phyloP scores from a whole-genome alignment of 495 filamentous ascomycete genomes.

The Daldinia grandis region DNA sequence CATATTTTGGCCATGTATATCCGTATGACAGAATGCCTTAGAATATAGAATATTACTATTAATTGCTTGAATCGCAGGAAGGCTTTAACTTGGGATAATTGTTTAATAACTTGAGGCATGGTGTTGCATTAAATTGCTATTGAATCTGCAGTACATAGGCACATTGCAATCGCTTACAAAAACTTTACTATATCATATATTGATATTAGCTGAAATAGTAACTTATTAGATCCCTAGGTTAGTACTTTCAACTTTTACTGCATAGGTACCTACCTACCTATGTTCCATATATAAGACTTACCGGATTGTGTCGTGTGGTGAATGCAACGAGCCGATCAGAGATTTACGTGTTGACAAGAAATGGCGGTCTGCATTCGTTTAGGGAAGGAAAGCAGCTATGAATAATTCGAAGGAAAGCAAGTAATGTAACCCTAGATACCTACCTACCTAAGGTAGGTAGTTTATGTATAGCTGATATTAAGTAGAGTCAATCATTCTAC shows the following conservation, averaged over 20 bases:
- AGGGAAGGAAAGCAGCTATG: no score
- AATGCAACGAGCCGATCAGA: background rate
- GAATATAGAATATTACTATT: background rate
- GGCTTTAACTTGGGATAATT: background rate
- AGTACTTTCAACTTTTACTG: no score
- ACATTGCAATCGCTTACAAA: background rate
- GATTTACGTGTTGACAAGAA: background rate
- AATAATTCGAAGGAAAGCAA: no score
- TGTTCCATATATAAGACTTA: no score
- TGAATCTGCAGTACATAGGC: background rate
- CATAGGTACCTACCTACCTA: no score
- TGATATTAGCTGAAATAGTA: no score
- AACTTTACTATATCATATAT: no score
- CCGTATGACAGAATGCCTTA: background rate
- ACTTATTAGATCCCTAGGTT: no score
- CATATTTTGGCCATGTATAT: background rate
- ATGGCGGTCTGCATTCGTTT: background rate
- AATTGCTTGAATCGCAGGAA: background rate
- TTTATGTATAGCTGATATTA: no score
- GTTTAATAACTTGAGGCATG: background rate
- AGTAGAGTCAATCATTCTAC: no score
- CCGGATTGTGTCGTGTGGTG: background rate
- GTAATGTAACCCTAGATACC: no score
- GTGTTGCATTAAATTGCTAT: background rate
- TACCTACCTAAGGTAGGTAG: no score